A percentile compares a stretch with the other conserved stretches of the same genome.
Evolutionary conservation across 495 filamentous ascomycete species (phyloP).

Genomic region (Penicillium paxilli): DNA sequence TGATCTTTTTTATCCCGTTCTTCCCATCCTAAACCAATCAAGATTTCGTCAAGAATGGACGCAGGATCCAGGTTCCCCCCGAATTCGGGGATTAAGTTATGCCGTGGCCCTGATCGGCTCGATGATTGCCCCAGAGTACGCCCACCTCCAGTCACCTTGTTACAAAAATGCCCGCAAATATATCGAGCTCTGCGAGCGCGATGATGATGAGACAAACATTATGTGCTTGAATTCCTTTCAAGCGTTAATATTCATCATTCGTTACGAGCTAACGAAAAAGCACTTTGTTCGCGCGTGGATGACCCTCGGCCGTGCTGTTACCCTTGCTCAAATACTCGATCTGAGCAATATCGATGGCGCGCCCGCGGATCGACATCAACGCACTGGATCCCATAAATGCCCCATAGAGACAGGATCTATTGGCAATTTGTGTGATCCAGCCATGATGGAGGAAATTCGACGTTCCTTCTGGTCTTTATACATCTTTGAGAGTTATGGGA

Average conservation of each 20-base stretch:
- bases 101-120: constrained; percentile 12
- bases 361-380: constrained; percentile 1
- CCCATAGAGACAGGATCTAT: neutral
- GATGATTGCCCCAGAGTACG: constrained; percentile 7
- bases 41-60: constrained; percentile 12
- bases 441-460: constrained; percentile 6
- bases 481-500: constrained; percentile 9
- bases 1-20: constrained; percentile 11
- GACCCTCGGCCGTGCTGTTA: constrained; percentile 16
- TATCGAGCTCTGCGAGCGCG: constrained; percentile 7
- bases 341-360: constrained; percentile 1
- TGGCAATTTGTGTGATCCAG: neutral
- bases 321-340: constrained; percentile 7
- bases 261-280: constrained; percentile 16
- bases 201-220: constrained; percentile 10
- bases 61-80: constrained; percentile 1
- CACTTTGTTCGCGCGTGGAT: constrained; percentile 21
- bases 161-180: constrained; percentile 13
- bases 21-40: constrained; percentile 10
- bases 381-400: neutral
- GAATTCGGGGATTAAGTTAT: constrained; percentile 10
- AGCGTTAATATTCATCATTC: constrained; percentile 14
- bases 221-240: constrained; percentile 12
- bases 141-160: constrained; percentile 8
- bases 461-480: constrained; percentile 12